Evolutionary conservation across 176 grass and related monocot genomes (phyloP).

Genomic region (Triticum turgidum): DNA sequence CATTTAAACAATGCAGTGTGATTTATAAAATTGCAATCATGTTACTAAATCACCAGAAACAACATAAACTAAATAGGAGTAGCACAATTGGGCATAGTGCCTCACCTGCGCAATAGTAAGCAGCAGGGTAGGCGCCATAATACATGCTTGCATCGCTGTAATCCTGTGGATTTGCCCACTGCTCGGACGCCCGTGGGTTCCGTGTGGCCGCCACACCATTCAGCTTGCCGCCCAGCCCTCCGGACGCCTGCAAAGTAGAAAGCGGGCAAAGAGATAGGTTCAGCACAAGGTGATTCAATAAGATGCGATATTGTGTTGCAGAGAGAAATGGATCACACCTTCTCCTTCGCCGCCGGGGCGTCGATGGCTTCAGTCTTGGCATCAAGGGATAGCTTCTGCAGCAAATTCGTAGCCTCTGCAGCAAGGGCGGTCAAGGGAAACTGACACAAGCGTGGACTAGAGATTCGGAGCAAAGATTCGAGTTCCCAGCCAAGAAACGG

Average conservation of each 20-base stretch:
- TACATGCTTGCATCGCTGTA: slow-evolving; percentile 49
- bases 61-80: neutral
- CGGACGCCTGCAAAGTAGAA: slow-evolving; percentile 23
- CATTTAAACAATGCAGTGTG: too few relatives aligned
- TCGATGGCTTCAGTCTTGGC: slow-evolving; percentile 18
- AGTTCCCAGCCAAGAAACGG: neutral
- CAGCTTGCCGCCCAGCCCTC: slow-evolving; percentile 11
- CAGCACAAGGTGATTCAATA: neutral
- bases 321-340: slow-evolving; percentile 21
- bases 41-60: neutral
- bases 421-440: slow-evolving; percentile 45
- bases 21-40: neutral
- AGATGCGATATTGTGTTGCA: neutral
- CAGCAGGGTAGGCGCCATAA: slow-evolving; percentile 34
- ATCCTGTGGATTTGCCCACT: slow-evolving; percentile 44
- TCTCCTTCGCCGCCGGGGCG: slow-evolving; percentile 32
- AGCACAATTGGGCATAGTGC: neutral
- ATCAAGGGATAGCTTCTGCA: slow-evolving; percentile 62
- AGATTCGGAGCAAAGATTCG: neutral
- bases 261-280: neutral
- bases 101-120: slow-evolving; percentile 69
- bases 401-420: slow-evolving; percentile 62
- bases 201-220: slow-evolving; percentile 11
- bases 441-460: neutral
- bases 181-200: slow-evolving; percentile 25